Conservation (phyloP, 2,329 filamentous ascomycete species). For the Ramularia collo-cygni region DNA sequence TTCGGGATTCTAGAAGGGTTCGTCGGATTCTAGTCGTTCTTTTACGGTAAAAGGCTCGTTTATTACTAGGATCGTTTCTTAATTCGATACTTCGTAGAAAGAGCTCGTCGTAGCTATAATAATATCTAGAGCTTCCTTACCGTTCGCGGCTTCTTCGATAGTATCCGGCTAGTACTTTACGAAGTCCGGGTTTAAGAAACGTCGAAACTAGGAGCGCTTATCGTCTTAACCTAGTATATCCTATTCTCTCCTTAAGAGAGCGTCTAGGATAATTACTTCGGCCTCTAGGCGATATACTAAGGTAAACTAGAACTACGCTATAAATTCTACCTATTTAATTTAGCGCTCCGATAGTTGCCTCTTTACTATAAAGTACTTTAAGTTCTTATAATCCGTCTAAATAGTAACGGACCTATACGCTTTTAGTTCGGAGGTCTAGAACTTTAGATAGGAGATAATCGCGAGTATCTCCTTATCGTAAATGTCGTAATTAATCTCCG, state of each 20-base stretch:
- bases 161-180: constrained; percentile 1
- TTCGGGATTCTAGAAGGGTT: not conserved
- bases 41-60: no score
- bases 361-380: constrained; percentile 26
- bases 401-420: constrained; percentile 13
- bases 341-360: constrained; percentile 12
- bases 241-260: constrained; percentile 6
- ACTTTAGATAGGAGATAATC: constrained; percentile 12
- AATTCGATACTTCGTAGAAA: not conserved
- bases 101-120: not conserved
- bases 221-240: constrained; percentile 7
- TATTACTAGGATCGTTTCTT: not conserved
- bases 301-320: constrained; percentile 7
- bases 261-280: no score
- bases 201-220: constrained; percentile 1
- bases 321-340: no score
- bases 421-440: constrained; percentile 20
- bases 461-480: constrained; percentile 1
- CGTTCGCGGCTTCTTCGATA: not conserved
- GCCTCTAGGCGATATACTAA: constrained; percentile 6
- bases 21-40: not conserved
- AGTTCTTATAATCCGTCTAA: constrained; percentile 24
- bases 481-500: not conserved
- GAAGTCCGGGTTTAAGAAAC: constrained; percentile 5
- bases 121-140: not conserved